These are phyloP conservation scores for Saitoella complicata DNA, from an alignment of 805 yeast genomes.

Conservation along the genomic window DNA sequence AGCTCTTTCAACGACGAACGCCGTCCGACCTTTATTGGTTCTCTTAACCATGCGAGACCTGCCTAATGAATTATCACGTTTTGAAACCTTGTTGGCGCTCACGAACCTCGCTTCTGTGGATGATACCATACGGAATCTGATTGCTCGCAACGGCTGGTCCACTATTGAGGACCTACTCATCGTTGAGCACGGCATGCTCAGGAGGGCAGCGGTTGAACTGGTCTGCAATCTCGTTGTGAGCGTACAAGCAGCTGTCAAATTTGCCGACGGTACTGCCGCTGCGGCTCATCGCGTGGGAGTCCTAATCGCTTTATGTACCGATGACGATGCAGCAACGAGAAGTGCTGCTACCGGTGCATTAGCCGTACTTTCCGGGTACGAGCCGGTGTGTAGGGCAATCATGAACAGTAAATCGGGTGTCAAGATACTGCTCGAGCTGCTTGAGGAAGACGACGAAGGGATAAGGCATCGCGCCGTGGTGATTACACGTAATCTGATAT, in stretches of 20 bases:
- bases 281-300: conserved; percentile 18
- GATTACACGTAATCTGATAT: conserved; percentile 13
- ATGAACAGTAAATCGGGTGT: conserved; percentile 17
- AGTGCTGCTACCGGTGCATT: conserved; percentile 26
- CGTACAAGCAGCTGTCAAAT: conserved; percentile 22
- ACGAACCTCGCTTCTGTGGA: conserved; percentile 46
- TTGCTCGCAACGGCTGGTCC: conserved; percentile 28
- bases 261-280: conserved; percentile 18
- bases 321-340: conserved; percentile 20
- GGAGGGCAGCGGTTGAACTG: conserved; percentile 16
- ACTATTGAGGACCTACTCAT: conserved; percentile 30
- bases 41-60: conserved; percentile 22
- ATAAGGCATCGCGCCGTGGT: conserved; percentile 18
- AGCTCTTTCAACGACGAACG: conserved; percentile 18
- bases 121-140: conserved; percentile 26
- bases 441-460: conserved; percentile 14
- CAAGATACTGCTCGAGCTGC: conserved; percentile 13
- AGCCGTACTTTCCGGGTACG: conserved; percentile 25
- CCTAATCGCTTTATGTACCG: conserved; percentile 20
- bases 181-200: too few relatives aligned
- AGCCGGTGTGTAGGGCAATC: conserved; percentile 18
- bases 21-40: conserved; percentile 19
- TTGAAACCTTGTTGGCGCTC: conserved; percentile 45
- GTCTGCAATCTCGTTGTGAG: conserved; percentile 40
- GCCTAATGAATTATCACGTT: conserved; percentile 17